phyloP scores from a whole-genome alignment of 805 yeast species.

The Candida pini region DNA sequence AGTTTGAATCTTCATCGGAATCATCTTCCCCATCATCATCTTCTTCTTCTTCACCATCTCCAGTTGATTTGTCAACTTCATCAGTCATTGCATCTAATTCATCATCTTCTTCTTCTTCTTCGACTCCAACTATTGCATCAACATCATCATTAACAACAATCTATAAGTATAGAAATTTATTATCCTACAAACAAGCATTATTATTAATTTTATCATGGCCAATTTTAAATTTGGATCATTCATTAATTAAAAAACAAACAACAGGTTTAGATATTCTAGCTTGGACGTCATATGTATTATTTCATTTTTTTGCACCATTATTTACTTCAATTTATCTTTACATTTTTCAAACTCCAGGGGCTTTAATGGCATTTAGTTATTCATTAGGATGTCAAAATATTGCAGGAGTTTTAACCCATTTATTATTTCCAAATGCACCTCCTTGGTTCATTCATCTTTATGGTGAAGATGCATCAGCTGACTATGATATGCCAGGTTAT shows the following conservation, averaged over 20 bases:
- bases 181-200: constrained; percentile 31
- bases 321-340: constrained; percentile 58
- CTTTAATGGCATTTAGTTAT: constrained; percentile 45
- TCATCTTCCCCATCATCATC: neutral
- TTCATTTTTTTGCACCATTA: constrained; percentile 57
- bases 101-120: constrained; percentile 3
- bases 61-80: no score
- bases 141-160: constrained; percentile 1
- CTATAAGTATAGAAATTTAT: constrained; percentile 20
- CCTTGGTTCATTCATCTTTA: constrained; percentile 67
- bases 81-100: no score
- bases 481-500: constrained; percentile 59
- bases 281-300: constrained; percentile 57
- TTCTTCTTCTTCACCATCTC: constrained; percentile 4
- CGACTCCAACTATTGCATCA: constrained; percentile 1
- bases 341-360: constrained; percentile 64
- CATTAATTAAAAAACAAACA: constrained; percentile 34
- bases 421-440: constrained; percentile 64
- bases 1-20: neutral
- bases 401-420: constrained; percentile 54
- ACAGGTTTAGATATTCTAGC: constrained; percentile 48
- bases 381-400: constrained; percentile 57
- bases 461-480: constrained; percentile 50
- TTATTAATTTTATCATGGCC: constrained; percentile 43
- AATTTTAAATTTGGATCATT: constrained; percentile 40